Conservation (phyloP, 1,284 basidiomycete species). For the Ceratobasidium sp. region DNA sequence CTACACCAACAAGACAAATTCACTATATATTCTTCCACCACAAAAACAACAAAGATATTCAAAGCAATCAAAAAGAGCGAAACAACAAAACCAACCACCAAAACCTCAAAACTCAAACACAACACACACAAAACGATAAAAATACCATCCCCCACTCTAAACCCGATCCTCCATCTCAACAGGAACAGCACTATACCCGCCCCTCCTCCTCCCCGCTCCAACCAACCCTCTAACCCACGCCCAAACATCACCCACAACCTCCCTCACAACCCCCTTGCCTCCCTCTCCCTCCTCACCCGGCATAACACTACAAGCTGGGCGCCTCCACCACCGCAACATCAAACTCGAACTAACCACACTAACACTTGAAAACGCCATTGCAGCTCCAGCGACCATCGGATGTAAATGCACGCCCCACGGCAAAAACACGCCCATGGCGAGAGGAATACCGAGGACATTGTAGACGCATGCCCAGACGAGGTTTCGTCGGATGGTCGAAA, state of each 20-base stretch:
- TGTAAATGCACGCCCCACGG: slow-evolving; percentile 94
- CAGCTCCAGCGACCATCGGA: slow-evolving; percentile 97
- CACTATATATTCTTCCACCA: no score
- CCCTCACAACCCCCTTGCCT: slow-evolving; percentile 40
- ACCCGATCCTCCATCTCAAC: slow-evolving; percentile 69
- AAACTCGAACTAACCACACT: slow-evolving; percentile 94
- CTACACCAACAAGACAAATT: no score
- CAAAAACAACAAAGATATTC: no score
- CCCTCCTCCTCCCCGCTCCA: slow-evolving; percentile 59
- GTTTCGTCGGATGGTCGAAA: slow-evolving; percentile 90
- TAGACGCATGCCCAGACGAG: slow-evolving; percentile 95
- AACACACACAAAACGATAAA: not conserved
- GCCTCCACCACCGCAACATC: slow-evolving; percentile 87
- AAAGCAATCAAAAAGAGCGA: no score
- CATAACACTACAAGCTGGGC: slow-evolving; percentile 79
- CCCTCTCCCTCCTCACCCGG: slow-evolving; percentile 67
- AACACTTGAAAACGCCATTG: slow-evolving; percentile 98
- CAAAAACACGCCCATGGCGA: slow-evolving; percentile 97
- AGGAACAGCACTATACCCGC: slow-evolving; percentile 77
- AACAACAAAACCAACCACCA: not conserved
- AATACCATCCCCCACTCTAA: not conserved
- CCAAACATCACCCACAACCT: slow-evolving; percentile 60
- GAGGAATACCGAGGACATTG: slow-evolving; percentile 95
- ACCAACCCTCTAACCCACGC: slow-evolving; percentile 64
- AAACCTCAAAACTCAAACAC: not conserved